These are phyloP conservation scores for Leishmania gerbilli DNA, from an alignment of 208 protist species.

Conservation along the genomic window DNA sequence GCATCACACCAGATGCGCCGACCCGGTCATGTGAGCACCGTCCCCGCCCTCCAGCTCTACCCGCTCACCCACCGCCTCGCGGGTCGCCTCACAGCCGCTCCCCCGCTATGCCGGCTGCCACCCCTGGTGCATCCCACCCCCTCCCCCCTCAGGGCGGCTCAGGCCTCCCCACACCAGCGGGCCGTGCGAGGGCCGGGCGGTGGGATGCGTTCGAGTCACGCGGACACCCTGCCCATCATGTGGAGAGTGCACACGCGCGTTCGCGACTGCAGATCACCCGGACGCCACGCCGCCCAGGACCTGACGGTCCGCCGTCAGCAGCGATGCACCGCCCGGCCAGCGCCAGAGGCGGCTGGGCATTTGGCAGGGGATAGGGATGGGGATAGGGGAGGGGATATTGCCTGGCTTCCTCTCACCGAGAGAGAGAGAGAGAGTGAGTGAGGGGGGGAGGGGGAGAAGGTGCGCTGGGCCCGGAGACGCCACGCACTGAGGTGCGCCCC, in stretches of 20 bases:
- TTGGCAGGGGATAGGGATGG: not conserved
- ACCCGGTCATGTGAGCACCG: not conserved
- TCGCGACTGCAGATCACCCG: not conserved
- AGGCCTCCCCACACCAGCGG: not conserved
- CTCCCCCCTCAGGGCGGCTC: not conserved
- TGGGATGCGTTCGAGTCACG: not conserved
- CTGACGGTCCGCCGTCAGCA: too few relatives aligned
- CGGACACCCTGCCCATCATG: not conserved
- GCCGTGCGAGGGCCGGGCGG: not conserved
- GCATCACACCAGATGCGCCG: not conserved
- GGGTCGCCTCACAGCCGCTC: not conserved
- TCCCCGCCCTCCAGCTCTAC: not conserved
- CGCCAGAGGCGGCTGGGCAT: not conserved
- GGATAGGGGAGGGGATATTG: not conserved
- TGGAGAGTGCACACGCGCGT: not conserved
- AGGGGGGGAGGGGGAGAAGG: too few relatives aligned
- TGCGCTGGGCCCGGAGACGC: not conserved
- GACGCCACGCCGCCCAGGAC: too few relatives aligned
- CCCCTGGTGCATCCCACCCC: not conserved
- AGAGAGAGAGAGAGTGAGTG: not conserved
- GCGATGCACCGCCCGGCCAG: too few relatives aligned
- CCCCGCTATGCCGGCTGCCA: not conserved
- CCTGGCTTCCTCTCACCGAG: not conserved
- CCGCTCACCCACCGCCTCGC: not conserved
- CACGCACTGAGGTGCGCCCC: not conserved